Evolutionary conservation across 2,329 filamentous ascomycete genomes (phyloP).

Genomic region (Anisogramma anomala): DNA sequence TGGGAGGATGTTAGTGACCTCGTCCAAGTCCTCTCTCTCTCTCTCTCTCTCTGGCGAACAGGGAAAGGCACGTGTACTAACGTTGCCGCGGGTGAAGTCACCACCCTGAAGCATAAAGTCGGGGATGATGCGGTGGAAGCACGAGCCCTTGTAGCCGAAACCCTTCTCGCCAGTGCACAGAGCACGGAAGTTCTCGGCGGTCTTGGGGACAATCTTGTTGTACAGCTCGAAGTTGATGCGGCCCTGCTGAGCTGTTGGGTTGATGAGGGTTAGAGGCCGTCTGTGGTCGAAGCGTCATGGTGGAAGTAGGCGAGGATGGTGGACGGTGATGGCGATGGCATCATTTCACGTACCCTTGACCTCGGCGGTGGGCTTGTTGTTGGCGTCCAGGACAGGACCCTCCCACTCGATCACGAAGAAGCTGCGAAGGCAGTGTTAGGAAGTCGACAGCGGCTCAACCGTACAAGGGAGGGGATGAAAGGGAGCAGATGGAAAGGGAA

Average conservation of each 20-base stretch:
- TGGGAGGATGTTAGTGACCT: slow-evolving; percentile 24
- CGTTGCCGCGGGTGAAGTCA: slow-evolving; percentile 88
- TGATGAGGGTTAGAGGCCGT: background rate
- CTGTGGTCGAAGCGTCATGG: background rate
- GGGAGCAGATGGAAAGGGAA: too few species aligned
- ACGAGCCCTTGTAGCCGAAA: slow-evolving; percentile 70
- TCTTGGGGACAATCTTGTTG: slow-evolving; percentile 80
- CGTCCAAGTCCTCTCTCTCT: too few species aligned
- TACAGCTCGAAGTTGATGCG: slow-evolving; percentile 85
- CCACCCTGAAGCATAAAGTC: slow-evolving; percentile 93
- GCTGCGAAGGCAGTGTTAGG: slow-evolving; percentile 24
- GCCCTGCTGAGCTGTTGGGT: slow-evolving; percentile 53
- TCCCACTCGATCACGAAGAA: slow-evolving; percentile 66
- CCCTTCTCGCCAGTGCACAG: slow-evolving; percentile 74
- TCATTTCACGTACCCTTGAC: slow-evolving; percentile 44
- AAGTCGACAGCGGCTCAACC: slow-evolving; percentile 6
- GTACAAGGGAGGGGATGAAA: background rate
- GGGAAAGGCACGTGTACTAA: too few species aligned
- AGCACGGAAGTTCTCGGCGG: slow-evolving; percentile 70
- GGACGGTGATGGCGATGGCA: background rate
- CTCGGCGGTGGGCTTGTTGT: slow-evolving; percentile 40
- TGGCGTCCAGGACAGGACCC: slow-evolving; percentile 57
- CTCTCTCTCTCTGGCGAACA: too few species aligned
- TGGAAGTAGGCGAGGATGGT: background rate
- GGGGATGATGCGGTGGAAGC: slow-evolving; percentile 88